These are phyloP conservation scores for Populus deltoides DNA, from an alignment of 345 rosid genomes.

Conservation along the genomic window DNA sequence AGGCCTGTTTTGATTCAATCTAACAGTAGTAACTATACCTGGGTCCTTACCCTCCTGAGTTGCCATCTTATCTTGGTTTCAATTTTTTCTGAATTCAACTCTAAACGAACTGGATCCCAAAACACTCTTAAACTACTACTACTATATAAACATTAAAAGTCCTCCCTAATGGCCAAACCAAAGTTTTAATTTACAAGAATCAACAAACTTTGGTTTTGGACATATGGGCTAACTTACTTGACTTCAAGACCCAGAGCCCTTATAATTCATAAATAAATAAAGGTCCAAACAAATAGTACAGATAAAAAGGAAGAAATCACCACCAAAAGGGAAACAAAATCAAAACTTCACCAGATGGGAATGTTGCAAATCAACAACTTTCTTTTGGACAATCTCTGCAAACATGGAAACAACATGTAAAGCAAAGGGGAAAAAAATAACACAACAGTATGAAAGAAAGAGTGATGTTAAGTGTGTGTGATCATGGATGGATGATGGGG, in stretches of 20 bases:
- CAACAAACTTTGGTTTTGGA: background rate
- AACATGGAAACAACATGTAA: conserved; percentile 3
- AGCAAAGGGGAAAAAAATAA: background rate
- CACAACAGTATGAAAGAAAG: background rate
- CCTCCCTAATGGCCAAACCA: background rate
- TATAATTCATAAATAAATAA: too few relatives aligned
- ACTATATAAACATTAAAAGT: background rate
- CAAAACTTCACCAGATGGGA: conserved; percentile 11
- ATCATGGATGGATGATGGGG: background rate
- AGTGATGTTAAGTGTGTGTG: background rate
- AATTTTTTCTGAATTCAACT: background rate
- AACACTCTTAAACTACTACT: background rate
- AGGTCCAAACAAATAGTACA: too few relatives aligned
- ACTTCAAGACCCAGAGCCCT: background rate
- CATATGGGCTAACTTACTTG: background rate
- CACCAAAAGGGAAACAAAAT: conserved; percentile 3
- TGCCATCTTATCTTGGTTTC: conserved; percentile 12
- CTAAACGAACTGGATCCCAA: background rate
- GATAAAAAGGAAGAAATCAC: background rate
- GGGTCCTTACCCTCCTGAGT: conserved; percentile 18
- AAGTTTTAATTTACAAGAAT: background rate
- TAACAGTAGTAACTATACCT: background rate
- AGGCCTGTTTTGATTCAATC: conserved; percentile 17
- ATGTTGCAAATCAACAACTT: background rate
- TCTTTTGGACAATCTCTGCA: background rate